These are phyloP conservation scores for Fusarium miscanthi DNA, from an alignment of 2,329 filamentous ascomycete genomes.

Conservation along the genomic window DNA sequence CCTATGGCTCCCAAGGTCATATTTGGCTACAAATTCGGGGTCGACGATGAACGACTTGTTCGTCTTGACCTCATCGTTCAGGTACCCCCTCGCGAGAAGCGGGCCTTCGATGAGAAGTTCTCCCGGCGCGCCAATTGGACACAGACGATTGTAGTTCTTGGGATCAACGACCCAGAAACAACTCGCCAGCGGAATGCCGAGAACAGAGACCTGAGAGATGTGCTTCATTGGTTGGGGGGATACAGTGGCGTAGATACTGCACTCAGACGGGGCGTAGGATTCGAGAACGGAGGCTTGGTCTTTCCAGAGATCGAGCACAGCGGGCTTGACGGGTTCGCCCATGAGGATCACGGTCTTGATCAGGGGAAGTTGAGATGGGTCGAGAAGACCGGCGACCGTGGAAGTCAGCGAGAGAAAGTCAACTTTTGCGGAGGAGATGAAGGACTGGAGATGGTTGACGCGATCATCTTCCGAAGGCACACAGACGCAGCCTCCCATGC, in stretches of 20 bases:
- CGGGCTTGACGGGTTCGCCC: neutral
- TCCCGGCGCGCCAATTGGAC: slow-evolving; percentile 1
- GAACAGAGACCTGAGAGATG: neutral
- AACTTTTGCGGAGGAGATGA: neutral
- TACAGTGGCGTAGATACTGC: slow-evolving; percentile 1
- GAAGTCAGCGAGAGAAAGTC: neutral
- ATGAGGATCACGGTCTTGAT: neutral
- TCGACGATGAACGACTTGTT: neutral
- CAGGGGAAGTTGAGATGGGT: neutral
- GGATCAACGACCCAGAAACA: slow-evolving; percentile 10
- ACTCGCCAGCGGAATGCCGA: neutral
- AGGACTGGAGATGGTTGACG: neutral
- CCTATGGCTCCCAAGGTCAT: neutral
- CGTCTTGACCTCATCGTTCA: slow-evolving; percentile 1
- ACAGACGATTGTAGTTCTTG: neutral
- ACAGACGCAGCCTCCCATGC: slow-evolving; percentile 1
- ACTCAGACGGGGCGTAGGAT: neutral
- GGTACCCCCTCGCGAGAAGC: slow-evolving; percentile 4
- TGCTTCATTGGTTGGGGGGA: neutral
- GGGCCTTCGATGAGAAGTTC: slow-evolving; percentile 8
- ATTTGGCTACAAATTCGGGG: neutral
- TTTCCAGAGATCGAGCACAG: neutral
- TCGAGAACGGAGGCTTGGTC: neutral
- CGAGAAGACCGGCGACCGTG: neutral
- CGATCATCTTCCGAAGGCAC: neutral